Percentiles rank a stretch among this genome's conserved stretches.
Evolutionary conservation across 139 green algal genomes (phyloP).

Genomic region (Tetraselmis striata): DNA sequence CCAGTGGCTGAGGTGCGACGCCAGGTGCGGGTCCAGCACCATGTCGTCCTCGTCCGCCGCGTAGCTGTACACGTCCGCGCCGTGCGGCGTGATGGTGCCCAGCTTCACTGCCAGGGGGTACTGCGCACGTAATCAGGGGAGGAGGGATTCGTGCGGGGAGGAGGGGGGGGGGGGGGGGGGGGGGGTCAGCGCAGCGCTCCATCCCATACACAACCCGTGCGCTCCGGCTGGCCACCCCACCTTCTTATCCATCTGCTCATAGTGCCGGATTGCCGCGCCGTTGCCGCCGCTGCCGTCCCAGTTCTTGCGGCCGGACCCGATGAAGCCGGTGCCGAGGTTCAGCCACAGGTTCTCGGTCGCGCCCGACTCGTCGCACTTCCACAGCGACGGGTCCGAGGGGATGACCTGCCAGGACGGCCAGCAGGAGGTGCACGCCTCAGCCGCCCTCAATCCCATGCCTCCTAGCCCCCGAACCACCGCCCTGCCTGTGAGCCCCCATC

Average conservation of each 20-base stretch:
- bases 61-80: slow-evolving; percentile 88
- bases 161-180: no score
- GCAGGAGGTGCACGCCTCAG: no score
- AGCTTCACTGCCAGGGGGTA: slow-evolving; percentile 97
- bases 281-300: slow-evolving; percentile 86
- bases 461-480: background rate
- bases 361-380: slow-evolving; percentile 86
- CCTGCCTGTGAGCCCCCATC: no score
- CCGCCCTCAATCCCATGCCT: no score
- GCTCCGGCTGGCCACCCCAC: no score
- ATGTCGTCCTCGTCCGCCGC: slow-evolving; percentile 92
- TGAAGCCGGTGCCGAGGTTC: slow-evolving; percentile 91
- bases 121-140: no score
- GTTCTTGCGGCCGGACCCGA: slow-evolving; percentile 86
- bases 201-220: no score
- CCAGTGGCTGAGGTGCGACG: slow-evolving; percentile 64
- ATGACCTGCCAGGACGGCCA: no score
- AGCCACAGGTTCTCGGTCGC: slow-evolving; percentile 95
- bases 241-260: slow-evolving; percentile 67
- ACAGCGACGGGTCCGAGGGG: slow-evolving; percentile 34
- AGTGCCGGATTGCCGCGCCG: slow-evolving; percentile 85
- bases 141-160: no score
- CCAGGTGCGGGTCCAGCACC: slow-evolving; percentile 83
- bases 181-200: no score
- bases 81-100: slow-evolving; percentile 88